phyloP scores from a whole-genome alignment of 1,139 yeast species.

The Trichomonascaceae sp. region DNA sequence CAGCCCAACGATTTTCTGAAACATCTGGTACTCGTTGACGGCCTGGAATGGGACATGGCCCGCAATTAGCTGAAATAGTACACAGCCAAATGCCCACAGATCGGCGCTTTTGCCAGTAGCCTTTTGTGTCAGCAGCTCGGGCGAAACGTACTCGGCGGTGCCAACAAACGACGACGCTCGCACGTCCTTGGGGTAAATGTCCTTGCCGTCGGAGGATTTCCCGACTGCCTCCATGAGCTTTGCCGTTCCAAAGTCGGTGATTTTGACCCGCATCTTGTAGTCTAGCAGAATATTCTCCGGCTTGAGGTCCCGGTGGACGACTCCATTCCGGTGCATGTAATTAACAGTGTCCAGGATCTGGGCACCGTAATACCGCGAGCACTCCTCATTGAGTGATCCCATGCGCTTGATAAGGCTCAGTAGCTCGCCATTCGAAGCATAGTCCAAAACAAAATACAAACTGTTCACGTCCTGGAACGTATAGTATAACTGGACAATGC shows the following conservation, averaged over 20 bases:
- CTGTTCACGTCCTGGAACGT: constrained; percentile 89
- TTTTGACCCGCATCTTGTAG: constrained; percentile 63
- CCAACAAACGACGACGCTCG: constrained; percentile 79
- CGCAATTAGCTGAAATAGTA: constrained; percentile 81
- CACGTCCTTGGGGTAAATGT: constrained; percentile 34
- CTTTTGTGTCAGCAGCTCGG: constrained; percentile 77
- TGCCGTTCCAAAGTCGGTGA: constrained; percentile 99
- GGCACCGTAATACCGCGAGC: constrained; percentile 58
- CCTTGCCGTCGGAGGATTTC: constrained; percentile 21
- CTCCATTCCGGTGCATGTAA: constrained; percentile 72
- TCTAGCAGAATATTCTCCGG: constrained; percentile 83
- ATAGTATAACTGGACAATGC: constrained; percentile 76
- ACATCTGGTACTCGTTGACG: constrained; percentile 84
- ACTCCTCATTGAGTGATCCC: constrained; percentile 65
- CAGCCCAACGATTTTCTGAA: constrained; percentile 78
- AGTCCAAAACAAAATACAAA: constrained; percentile 82
- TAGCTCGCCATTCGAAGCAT: constrained; percentile 87
- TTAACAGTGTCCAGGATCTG: constrained; percentile 81
- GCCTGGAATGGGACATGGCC: constrained; percentile 97
- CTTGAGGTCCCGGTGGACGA: constrained; percentile 86
- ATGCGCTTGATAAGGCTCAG: constrained; percentile 63
- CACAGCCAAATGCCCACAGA: constrained; percentile 95
- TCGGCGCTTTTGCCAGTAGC: constrained; percentile 80
- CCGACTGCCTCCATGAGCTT: constrained; percentile 45
- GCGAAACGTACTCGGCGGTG: constrained; percentile 84